These are phyloP conservation scores for Pachyrhizus erosus DNA, from an alignment of 306 rosid species.

Conservation along the genomic window DNA sequence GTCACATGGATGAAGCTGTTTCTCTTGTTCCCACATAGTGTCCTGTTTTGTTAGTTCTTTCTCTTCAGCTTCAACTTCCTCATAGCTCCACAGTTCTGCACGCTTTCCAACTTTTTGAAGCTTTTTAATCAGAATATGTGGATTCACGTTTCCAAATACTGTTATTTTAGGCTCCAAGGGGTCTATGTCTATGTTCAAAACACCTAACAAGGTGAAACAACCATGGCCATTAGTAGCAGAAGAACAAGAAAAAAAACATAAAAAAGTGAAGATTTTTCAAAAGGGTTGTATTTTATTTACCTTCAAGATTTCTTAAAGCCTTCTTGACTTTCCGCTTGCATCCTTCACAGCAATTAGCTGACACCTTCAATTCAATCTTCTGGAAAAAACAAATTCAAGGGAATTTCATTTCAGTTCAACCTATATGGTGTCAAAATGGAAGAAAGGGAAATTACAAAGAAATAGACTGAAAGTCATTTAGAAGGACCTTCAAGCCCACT, in stretches of 20 bases:
- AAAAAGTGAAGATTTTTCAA: not conserved
- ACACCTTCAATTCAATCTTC: slow-evolving; percentile 56
- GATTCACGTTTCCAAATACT: slow-evolving; percentile 51
- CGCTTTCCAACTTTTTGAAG: slow-evolving; percentile 54
- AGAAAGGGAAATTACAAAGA: not conserved
- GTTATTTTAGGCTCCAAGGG: slow-evolving; percentile 49
- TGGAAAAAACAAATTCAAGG: slow-evolving; percentile 17
- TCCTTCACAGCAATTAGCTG: slow-evolving; percentile 57
- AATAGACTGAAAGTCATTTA: not conserved
- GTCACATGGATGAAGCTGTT: not conserved
- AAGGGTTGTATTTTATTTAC: slow-evolving; percentile 17
- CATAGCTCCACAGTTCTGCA: slow-evolving; percentile 35
- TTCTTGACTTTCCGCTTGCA: slow-evolving; percentile 55
- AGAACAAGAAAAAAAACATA: not conserved
- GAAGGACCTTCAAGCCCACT: slow-evolving; percentile 44
- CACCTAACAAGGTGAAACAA: slow-evolving; percentile 44
- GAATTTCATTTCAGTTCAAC: slow-evolving; percentile 27
- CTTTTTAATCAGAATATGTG: slow-evolving; percentile 48
- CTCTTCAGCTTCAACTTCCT: slow-evolving; percentile 35
- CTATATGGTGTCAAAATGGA: not conserved
- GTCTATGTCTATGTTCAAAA: slow-evolving; percentile 50
- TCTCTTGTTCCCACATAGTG: not conserved
- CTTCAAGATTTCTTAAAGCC: slow-evolving; percentile 47
- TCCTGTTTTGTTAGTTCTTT: slow-evolving; percentile 13
- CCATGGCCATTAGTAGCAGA: not conserved